Conservation (phyloP, 768 basidiomycete species). For the Suillus ampliporus region DNA sequence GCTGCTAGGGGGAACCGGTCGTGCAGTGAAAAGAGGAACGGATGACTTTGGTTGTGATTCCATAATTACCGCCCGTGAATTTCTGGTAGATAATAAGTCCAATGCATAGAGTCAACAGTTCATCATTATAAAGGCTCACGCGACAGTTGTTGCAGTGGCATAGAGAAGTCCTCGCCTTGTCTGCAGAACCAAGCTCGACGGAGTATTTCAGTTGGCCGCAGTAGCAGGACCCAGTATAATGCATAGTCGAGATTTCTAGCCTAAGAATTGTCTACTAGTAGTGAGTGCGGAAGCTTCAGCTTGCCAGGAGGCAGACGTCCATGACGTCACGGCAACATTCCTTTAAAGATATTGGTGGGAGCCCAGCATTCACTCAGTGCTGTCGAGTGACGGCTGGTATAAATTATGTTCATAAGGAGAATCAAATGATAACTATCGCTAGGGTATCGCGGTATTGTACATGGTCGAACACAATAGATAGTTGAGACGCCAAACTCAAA, state of each 20-base stretch:
- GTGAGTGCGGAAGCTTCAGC: no score
- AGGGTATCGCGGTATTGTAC: background rate
- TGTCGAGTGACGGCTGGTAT: no score
- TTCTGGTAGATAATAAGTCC: background rate
- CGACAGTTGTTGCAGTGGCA: no score
- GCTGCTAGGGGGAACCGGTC: background rate
- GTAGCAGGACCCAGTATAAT: background rate
- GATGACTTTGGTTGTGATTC: background rate
- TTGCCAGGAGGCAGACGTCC: background rate
- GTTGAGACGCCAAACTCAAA: background rate
- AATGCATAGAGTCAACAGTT: background rate
- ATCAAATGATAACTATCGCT: no score
- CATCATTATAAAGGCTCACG: no score
- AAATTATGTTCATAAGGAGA: background rate
- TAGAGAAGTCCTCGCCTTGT: background rate
- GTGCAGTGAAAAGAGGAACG: background rate
- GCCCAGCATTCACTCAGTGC: no score
- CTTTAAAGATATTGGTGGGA: background rate
- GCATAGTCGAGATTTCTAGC: no score
- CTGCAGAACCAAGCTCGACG: background rate
- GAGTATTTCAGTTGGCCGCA: background rate
- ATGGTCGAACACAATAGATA: background rate
- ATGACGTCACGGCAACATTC: background rate
- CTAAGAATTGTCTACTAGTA: no score
- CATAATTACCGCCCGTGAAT: background rate